These are phyloP conservation scores for Xylariaceae sp. DNA, from an alignment of 2,329 filamentous ascomycete species.

Conservation along the genomic window DNA sequence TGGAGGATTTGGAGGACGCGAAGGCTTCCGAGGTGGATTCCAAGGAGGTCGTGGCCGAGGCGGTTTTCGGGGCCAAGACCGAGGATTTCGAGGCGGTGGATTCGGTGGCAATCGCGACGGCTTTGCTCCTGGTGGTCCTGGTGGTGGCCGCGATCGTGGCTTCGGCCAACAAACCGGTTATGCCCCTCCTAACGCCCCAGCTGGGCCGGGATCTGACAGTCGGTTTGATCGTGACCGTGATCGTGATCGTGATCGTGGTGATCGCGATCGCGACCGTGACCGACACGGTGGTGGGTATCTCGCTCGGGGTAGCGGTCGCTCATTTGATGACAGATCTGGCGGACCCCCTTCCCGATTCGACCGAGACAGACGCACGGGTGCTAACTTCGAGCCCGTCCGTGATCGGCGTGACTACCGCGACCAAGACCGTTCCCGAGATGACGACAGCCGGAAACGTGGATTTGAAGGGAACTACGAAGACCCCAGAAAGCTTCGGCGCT, in stretches of 20 bases:
- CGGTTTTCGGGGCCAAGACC: slow-evolving; percentile 32
- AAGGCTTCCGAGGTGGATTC: slow-evolving; percentile 52
- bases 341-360: slow-evolving; percentile 41
- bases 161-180: slow-evolving; percentile 43
- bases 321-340: slow-evolving; percentile 53
- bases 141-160: slow-evolving; percentile 43
- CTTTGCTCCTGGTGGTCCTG: slow-evolving; percentile 45
- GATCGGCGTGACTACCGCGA: slow-evolving; percentile 51
- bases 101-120: slow-evolving; percentile 8
- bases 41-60: slow-evolving; percentile 43
- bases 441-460: slow-evolving; percentile 59
- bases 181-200: slow-evolving; percentile 55
- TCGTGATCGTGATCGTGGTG: slow-evolving; percentile 37
- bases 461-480: slow-evolving; percentile 82
- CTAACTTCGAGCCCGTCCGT: slow-evolving; percentile 80
- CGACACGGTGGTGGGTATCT: slow-evolving; percentile 51
- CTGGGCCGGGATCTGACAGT: slow-evolving; percentile 46
- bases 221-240: slow-evolving; percentile 40
- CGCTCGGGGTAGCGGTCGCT: slow-evolving; percentile 50
- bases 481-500: slow-evolving; percentile 59
- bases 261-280: slow-evolving; percentile 33
- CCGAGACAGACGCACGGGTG: slow-evolving; percentile 37
- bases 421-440: slow-evolving; percentile 51
- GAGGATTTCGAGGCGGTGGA: slow-evolving; percentile 43
- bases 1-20: slow-evolving; percentile 51